Evolutionary conservation across 2,329 filamentous ascomycete genomes (phyloP).

Genomic region (Diaporthe helianthi): DNA sequence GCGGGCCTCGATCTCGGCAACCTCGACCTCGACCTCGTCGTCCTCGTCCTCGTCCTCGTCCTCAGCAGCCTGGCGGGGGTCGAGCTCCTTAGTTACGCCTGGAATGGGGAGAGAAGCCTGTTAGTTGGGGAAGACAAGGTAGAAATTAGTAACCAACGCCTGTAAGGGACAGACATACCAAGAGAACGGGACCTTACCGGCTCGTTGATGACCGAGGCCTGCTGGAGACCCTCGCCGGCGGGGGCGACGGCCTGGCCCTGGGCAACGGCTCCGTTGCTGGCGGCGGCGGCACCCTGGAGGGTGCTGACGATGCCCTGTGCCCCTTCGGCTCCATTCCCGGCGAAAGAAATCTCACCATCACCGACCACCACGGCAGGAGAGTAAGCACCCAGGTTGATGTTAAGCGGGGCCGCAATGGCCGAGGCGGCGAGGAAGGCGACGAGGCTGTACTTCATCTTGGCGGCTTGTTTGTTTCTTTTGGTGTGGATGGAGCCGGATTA

Average conservation of each 20-base stretch:
- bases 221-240: constrained; percentile 5
- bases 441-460: constrained; percentile 33
- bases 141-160: not conserved
- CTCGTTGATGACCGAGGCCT: constrained; percentile 29
- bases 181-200: constrained; percentile 25
- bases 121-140: not conserved
- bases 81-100: constrained; percentile 30
- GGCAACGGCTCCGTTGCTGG: constrained; percentile 42
- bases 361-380: constrained; percentile 60
- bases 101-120: constrained; percentile 30
- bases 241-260: constrained; percentile 27
- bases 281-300: constrained; percentile 52
- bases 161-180: constrained; percentile 9
- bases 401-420: constrained; percentile 52
- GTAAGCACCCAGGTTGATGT: constrained; percentile 60
- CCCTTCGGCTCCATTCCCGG: constrained; percentile 44
- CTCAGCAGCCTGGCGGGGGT: constrained; percentile 25
- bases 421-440: constrained; percentile 32
- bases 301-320: constrained; percentile 52
- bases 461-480: not conserved
- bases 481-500: not conserved
- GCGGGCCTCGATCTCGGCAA: constrained; percentile 20
- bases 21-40: not conserved
- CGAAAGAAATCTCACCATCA: constrained; percentile 60
- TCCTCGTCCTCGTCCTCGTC: not conserved